Base-by-base conservation (phyloP, 192 early-diverging fungal genomes). In the Coemansia sp. region DNA sequence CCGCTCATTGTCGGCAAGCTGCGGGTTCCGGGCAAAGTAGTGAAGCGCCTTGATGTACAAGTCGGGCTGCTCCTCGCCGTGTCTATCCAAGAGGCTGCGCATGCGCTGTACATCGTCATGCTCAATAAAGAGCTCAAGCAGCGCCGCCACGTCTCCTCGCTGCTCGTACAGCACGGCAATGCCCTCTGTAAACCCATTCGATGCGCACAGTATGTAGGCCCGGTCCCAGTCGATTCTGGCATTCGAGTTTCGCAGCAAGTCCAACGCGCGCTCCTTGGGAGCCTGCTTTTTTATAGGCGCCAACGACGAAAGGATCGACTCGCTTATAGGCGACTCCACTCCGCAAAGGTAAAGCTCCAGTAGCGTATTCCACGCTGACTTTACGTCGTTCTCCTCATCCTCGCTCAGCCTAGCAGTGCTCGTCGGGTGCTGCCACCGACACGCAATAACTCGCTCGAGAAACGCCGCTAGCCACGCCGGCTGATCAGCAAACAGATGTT, bases 171-270 rank as follows among this genome's bases (percentile, higher is more conserved):
- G 83, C 70, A 90, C 95, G 24, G 96, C 86, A 22, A 92, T 88
- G 0, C 96, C 97, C 1, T 90, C 90, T 49, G 88, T 87, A 74
- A 97, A 99, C 0, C 88, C 74, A 43, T 91, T 89, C 47, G 90
- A 85, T 37, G 95, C 91, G 64, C 96, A 98, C 6, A 99, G 84
- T 7, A 98, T 90, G 53, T 97, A 82, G 1, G 96, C 96, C 20
- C 96, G 93, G 67, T 97, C 95, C 60, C 90, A 85, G 81, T 99
- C 97, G 65, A 96, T 94, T 14, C 72, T 74, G 4, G 94, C 87
- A 58, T 74, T 82, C 2, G 90, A 85, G 66, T 89, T 86, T 49
- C 88, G 84, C 37, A 98, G 67, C 43, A 98, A 61, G 17, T 71
- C 82, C 66, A 96, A 70, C 0, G 90, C 89, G 43, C 93, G 93